phyloP scores from a whole-genome alignment of 192 early-diverging fungal species.

The Umbelopsis sp. region DNA sequence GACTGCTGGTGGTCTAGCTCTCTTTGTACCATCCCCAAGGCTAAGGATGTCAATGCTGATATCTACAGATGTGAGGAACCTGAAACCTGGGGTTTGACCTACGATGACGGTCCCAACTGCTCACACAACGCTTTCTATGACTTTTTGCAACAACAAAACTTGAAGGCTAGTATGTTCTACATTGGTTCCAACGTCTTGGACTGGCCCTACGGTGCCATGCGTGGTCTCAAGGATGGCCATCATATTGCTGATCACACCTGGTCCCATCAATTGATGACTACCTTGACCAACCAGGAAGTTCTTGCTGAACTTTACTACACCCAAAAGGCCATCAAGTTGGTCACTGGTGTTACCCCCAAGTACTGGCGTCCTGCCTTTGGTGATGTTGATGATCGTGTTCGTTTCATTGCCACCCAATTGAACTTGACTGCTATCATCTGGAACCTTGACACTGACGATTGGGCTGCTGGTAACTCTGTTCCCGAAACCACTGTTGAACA shows the following conservation, averaged over 20 bases:
- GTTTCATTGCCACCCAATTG: conserved; percentile 55
- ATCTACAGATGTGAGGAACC: conserved; percentile 38
- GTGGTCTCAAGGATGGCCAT: conserved; percentile 60
- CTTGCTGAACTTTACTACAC: conserved; percentile 62
- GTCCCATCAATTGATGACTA: conserved; percentile 59
- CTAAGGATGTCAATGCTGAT: conserved; percentile 40
- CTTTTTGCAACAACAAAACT: conserved; percentile 44
- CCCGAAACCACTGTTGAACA: conserved; percentile 29
- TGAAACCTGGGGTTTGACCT: conserved; percentile 60
- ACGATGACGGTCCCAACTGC: conserved; percentile 67
- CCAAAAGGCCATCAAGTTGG: conserved; percentile 48
- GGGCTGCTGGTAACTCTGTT: conserved; percentile 31
- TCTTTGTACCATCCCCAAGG: conserved; percentile 42
- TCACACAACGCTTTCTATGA: conserved; percentile 50
- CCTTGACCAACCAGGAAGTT: conserved; percentile 49
- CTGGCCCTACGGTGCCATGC: conserved; percentile 47
- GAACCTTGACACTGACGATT: conserved; percentile 44
- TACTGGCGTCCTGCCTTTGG: conserved; percentile 51
- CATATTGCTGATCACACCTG: conserved; percentile 67
- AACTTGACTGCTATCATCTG: conserved; percentile 43
- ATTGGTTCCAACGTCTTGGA: conserved; percentile 62
- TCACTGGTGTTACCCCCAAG: conserved; percentile 43
- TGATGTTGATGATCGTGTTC: conserved; percentile 65
- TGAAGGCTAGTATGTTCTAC: conserved; percentile 66
- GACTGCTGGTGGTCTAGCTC: conserved; percentile 55